phyloP scores from a whole-genome alignment of 1,284 basidiomycete genomes.

The Puccinia hordei region DNA sequence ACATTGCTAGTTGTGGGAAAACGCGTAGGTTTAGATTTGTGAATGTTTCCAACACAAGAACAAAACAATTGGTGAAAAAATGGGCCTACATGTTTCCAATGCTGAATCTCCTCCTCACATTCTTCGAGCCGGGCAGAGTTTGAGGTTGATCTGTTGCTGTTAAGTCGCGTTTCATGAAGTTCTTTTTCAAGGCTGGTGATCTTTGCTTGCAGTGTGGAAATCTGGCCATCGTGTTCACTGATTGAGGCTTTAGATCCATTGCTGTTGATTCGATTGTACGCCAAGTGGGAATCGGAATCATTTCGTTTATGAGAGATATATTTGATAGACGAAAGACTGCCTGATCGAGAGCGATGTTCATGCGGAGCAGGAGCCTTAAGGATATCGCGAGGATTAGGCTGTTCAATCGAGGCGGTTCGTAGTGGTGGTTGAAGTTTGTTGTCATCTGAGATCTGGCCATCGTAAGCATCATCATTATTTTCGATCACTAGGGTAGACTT shows the following conservation, averaged over 20 bases:
- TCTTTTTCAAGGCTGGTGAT: conserved; percentile 41
- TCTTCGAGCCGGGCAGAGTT: conserved; percentile 76
- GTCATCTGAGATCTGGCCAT: conserved; percentile 27
- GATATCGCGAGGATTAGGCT: conserved; percentile 2
- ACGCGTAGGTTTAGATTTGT: conserved; percentile 68
- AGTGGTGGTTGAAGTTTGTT: not conserved
- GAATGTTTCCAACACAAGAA: conserved; percentile 82
- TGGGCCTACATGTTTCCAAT: conserved; percentile 84
- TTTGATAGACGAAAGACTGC: conserved; percentile 45
- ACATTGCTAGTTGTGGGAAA: conserved; percentile 27
- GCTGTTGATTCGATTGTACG: not conserved
- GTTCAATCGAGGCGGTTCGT: conserved; percentile 30
- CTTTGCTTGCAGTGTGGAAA: conserved; percentile 35
- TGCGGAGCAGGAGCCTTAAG: not conserved
- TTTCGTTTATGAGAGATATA: conserved; percentile 16
- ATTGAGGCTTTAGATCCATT: conserved; percentile 10
- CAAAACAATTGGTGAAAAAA: conserved; percentile 58
- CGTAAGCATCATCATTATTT: conserved; percentile 55
- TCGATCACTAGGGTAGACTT: conserved; percentile 58
- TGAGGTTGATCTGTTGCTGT: conserved; percentile 62
- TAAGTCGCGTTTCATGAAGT: conserved; percentile 15
- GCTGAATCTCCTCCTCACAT: conserved; percentile 78
- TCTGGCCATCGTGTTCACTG: conserved; percentile 19
- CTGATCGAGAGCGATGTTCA: conserved; percentile 13
- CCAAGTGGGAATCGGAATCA: conserved; percentile 1